Evolutionary conservation across 345 rosid species (phyloP).

Genomic region (Lumnitzera littorea): DNA sequence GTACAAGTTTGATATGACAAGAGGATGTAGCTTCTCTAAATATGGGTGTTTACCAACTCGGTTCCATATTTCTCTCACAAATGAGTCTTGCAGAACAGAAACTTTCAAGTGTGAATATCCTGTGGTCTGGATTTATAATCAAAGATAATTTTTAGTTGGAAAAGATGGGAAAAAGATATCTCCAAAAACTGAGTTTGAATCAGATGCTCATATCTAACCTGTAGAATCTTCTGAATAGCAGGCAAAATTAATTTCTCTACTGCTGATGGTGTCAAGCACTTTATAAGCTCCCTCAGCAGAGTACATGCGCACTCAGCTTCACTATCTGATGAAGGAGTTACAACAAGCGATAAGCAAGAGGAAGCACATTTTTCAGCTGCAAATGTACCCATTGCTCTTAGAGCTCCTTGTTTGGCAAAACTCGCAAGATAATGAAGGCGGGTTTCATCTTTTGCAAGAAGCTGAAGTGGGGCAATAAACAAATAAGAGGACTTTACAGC

Average conservation of each 20-base stretch:
- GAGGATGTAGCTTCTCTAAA: slow-evolving; percentile 66
- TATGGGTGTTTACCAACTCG: slow-evolving; percentile 69
- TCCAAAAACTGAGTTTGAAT: slow-evolving; percentile 6
- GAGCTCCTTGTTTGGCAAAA: slow-evolving; percentile 78
- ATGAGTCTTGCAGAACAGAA: slow-evolving; percentile 87
- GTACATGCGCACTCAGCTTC: slow-evolving; percentile 83
- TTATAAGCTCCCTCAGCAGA: slow-evolving; percentile 70
- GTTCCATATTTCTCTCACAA: slow-evolving; percentile 79
- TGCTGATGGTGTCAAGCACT: slow-evolving; percentile 56
- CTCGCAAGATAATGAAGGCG: slow-evolving; percentile 72
- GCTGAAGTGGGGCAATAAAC: slow-evolving; percentile 81
- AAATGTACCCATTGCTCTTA: slow-evolving; percentile 76
- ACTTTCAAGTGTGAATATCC: slow-evolving; percentile 91
- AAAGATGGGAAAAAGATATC: slow-evolving; percentile 6
- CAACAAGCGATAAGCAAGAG: slow-evolving; percentile 65
- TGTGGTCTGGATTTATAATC: slow-evolving; percentile 51
- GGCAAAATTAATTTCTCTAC: slow-evolving; percentile 68
- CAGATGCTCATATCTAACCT: slow-evolving; percentile 41
- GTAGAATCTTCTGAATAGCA: slow-evolving; percentile 74
- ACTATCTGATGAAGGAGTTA: slow-evolving; percentile 42
- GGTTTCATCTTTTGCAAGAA: slow-evolving; percentile 55
- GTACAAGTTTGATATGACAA: slow-evolving; percentile 73
- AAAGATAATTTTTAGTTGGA: slow-evolving; percentile 17
- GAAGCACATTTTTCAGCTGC: slow-evolving; percentile 80
- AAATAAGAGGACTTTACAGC: slow-evolving; percentile 73